Base-by-base conservation (phyloP, 371 early-diverging fungal genomes). In the Mortierella sp. region DNA sequence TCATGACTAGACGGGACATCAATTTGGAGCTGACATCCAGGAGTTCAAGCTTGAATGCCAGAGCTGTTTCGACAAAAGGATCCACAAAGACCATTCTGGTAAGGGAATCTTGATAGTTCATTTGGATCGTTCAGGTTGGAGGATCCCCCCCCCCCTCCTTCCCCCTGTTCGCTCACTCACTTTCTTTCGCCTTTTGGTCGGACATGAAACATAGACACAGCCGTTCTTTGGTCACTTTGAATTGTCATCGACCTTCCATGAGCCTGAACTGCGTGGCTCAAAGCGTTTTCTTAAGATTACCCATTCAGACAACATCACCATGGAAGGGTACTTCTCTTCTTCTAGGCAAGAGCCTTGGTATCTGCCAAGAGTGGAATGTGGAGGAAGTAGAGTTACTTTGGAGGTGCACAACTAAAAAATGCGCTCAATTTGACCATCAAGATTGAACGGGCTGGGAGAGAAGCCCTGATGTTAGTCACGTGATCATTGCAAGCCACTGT, bases 171-270 rank as follows among this genome's bases (percentile, higher is more conserved):
- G 19, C 9, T 39, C n/a, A 22, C n/a, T 58, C 16, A n/a, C 22
- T 34, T 16, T 37, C 24, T 52, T 13, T 25, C 29, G 5, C 17
- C 12, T 1, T 4, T 13, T 48, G 25, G 24, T 44, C 1, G 25
- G 14, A 8, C 45, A 25, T 40, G 12, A n/a, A n/a, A n/a, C 28
- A 7, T 46, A 54, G 56, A 27, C 31, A 2, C 55, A 19, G 16
- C 28, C 25, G 19, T 63, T 55, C 37, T 49, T 41, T 17, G 63
- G 63, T 1, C 55, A 63, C 24, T 46, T 63, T 17, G 3, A 10
- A 12, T 14, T 63, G 5, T 2, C 3, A 24, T 28, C 37, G 7
- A 8, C 46, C 24, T 43, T n/a, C 4, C 3, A 24, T 6, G 19
- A 3, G 22, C 56, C 63, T 19, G 43, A 41, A 5, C 17, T 63